Evolutionary conservation across 805 yeast genomes (phyloP).

Genomic region (Cyberlindnera veronae): DNA sequence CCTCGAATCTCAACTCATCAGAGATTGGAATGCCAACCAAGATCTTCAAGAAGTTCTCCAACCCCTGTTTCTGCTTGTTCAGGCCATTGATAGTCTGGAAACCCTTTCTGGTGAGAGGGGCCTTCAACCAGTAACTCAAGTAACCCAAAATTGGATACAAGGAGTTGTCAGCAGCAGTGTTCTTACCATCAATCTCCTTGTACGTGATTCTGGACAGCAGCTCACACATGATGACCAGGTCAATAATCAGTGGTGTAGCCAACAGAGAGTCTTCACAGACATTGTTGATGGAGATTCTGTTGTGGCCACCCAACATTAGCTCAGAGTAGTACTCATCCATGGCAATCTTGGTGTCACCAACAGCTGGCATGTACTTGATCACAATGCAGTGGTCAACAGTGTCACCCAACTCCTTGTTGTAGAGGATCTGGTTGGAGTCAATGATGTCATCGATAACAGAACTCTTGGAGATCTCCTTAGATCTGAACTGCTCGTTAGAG

Average conservation of each 20-base stretch:
- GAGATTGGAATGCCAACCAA: constrained; percentile 86
- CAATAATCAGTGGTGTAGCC: constrained; percentile 93
- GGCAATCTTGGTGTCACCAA: constrained; percentile 94
- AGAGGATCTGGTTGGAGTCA: constrained; percentile 78
- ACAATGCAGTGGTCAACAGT: constrained; percentile 92
- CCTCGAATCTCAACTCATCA: constrained; percentile 93
- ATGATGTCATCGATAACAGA: constrained; percentile 94
- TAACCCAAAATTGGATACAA: constrained; percentile 85
- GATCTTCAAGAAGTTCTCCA: constrained; percentile 86
- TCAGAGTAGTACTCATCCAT: constrained; percentile 98
- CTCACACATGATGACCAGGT: constrained; percentile 85
- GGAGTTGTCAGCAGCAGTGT: constrained; percentile 30
- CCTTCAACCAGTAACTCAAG: constrained; percentile 93
- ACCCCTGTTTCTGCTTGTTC: constrained; percentile 90
- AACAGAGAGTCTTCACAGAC: constrained; percentile 94
- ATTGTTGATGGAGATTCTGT: constrained; percentile 88
- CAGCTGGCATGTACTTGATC: constrained; percentile 90
- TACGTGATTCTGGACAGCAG: constrained; percentile 84
- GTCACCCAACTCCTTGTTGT: constrained; percentile 74
- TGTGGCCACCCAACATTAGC: constrained; percentile 96
- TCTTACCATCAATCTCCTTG: constrained; percentile 43
- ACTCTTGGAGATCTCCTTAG: constrained; percentile 91
- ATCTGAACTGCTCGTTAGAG: constrained; percentile 89
- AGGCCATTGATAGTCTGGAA: constrained; percentile 87
- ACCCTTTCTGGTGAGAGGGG: constrained; percentile 91